These are phyloP conservation scores for Candida mattraensis DNA, from an alignment of 805 yeast genomes.

Conservation along the genomic window DNA sequence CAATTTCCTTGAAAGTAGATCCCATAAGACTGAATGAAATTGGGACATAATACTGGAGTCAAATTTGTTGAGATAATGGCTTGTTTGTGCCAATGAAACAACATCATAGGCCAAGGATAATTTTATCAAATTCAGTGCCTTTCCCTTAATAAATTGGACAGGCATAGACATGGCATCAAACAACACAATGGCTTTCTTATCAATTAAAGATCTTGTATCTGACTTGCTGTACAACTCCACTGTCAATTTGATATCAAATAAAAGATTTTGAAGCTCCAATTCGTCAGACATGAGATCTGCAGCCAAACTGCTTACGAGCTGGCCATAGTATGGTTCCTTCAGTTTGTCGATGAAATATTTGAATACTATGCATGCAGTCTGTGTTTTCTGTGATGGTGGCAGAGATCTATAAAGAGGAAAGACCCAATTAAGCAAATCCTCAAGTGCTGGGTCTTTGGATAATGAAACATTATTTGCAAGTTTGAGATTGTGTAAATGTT, in stretches of 20 bases:
- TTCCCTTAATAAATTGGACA: conserved; percentile 9
- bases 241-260: conserved; percentile 31
- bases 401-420: conserved; percentile 40
- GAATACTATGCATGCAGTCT: conserved; percentile 52
- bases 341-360: conserved; percentile 43
- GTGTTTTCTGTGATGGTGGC: conserved; percentile 48
- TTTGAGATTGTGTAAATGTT: conserved; percentile 31
- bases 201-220: conserved; percentile 51
- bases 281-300: conserved; percentile 24
- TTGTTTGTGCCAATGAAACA: conserved; percentile 23
- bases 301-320: conserved; percentile 26
- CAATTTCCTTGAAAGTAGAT: conserved; percentile 24
- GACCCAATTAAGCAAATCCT: conserved; percentile 59
- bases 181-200: conserved; percentile 38
- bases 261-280: conserved; percentile 14
- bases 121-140: conserved; percentile 22
- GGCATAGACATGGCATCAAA: conserved; percentile 25
- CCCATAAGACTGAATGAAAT: conserved; percentile 27
- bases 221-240: conserved; percentile 40
- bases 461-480: conserved; percentile 3
- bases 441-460: conserved; percentile 25
- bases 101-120: conserved; percentile 28
- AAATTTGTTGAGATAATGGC: conserved; percentile 16
- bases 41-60: conserved; percentile 21
- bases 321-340: conserved; percentile 23